phyloP scores from a whole-genome alignment of 495 filamentous ascomycete genomes.

The Wilcoxina mikolae region DNA sequence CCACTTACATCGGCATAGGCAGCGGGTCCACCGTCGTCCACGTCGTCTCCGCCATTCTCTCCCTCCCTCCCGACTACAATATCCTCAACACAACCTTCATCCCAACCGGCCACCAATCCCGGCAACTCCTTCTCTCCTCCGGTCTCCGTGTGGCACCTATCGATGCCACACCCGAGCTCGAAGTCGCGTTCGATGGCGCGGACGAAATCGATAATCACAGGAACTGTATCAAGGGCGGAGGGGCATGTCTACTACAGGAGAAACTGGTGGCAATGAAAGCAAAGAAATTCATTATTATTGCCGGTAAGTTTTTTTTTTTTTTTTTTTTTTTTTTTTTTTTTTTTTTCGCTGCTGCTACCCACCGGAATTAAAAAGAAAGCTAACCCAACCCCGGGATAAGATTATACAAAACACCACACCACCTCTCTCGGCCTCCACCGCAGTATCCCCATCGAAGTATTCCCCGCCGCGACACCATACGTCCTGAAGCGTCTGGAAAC shows the following conservation, averaged over 20 bases:
- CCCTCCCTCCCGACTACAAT: conserved; percentile 35
- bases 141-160: conserved; percentile 61
- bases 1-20: conserved; percentile 69
- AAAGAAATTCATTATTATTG: conserved; percentile 77
- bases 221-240: conserved; percentile 92
- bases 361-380: neutral
- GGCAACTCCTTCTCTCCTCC: conserved; percentile 58
- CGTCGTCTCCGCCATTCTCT: conserved; percentile 80
- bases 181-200: conserved; percentile 85
- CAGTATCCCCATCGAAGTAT: conserved; percentile 77
- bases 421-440: conserved; percentile 50
- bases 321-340: neutral
- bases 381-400: neutral
- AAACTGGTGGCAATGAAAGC: conserved; percentile 77
- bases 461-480: conserved; percentile 55
- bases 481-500: conserved; percentile 53
- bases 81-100: conserved; percentile 46
- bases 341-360: neutral
- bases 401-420: neutral
- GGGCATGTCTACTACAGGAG: conserved; percentile 89
- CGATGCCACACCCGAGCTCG: conserved; percentile 38
- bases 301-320: conserved; percentile 38
- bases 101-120: conserved; percentile 77
- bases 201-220: conserved; percentile 87
- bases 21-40: conserved; percentile 83